Evolutionary conservation across 2,329 filamentous ascomycete genomes (phyloP).

Genomic region (Fusarium dlaminii): DNA sequence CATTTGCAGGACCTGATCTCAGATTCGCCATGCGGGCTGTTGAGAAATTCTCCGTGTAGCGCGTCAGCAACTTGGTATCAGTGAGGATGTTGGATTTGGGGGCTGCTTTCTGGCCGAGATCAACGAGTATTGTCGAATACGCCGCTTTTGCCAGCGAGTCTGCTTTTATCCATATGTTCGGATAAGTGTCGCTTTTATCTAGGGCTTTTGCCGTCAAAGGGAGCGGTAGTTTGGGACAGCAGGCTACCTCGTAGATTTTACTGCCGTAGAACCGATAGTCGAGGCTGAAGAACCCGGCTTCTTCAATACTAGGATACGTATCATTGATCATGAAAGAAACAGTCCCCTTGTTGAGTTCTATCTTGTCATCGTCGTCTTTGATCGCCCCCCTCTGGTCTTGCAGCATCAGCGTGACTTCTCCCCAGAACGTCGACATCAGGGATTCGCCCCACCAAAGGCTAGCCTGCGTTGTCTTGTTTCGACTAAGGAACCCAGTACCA

Average conservation of each 20-base stretch:
- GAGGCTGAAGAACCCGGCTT: not conserved
- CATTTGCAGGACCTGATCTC: not conserved
- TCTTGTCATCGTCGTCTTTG: not conserved
- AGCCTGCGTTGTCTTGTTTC: not conserved
- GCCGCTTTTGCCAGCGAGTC: not conserved
- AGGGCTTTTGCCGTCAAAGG: accelerated
- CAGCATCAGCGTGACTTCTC: not conserved
- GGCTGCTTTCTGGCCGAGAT: not conserved
- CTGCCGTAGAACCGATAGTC: not conserved
- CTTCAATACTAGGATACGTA: accelerated
- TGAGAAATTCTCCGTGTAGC: not conserved
- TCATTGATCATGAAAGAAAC: not conserved
- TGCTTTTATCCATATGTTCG: not conserved
- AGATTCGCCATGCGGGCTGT: not conserved
- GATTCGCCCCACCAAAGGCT: not conserved
- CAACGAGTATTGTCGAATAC: not conserved
- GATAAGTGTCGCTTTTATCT: not conserved
- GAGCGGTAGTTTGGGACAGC: accelerated
- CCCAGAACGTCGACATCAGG: not conserved
- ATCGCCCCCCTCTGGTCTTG: not conserved
- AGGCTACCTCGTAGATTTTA: accelerated
- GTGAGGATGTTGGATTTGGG: not conserved
- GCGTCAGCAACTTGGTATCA: not conserved
- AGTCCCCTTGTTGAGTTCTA: not conserved
- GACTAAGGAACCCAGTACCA: not conserved